Evolutionary conservation across 345 rosid species (phyloP).

Genomic region (Salix koriyanagi): DNA sequence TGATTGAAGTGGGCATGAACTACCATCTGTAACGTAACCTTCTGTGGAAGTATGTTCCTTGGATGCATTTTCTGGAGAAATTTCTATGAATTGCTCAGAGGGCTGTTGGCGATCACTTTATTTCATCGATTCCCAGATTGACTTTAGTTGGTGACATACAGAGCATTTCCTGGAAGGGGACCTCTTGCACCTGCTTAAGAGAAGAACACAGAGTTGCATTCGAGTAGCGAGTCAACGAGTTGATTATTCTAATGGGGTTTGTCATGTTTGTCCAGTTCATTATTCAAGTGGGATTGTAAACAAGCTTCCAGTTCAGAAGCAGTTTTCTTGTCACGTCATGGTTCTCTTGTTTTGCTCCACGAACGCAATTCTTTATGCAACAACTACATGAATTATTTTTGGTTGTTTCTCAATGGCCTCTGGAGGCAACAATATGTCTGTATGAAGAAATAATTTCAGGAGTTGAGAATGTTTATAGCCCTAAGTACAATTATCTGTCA

Average conservation of each 20-base stretch:
- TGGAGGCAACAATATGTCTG: too few relatives aligned
- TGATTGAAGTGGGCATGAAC: slow-evolving; percentile 93
- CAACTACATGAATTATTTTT: too few relatives aligned
- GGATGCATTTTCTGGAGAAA: neutral
- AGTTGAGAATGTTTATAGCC: too few relatives aligned
- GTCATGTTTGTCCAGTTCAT: neutral
- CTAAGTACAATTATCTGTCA: too few relatives aligned
- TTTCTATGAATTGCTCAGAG: neutral
- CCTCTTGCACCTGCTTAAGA: too few relatives aligned
- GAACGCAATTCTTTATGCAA: too few relatives aligned
- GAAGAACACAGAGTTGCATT: neutral
- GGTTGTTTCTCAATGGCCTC: too few relatives aligned
- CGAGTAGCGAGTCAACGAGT: neutral
- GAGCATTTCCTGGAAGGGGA: too few relatives aligned
- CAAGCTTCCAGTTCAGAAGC: too few relatives aligned
- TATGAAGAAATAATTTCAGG: too few relatives aligned
- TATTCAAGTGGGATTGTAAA: neutral
- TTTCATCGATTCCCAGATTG: neutral
- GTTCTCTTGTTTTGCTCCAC: too few relatives aligned
- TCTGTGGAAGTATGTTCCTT: neutral
- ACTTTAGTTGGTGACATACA: neutral
- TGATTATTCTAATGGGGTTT: neutral
- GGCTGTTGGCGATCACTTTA: neutral
- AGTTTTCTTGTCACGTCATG: too few relatives aligned
- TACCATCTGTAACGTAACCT: slow-evolving; percentile 42